Conservation (phyloP, 371 early-diverging fungal species). For the Circinella minor region DNA sequence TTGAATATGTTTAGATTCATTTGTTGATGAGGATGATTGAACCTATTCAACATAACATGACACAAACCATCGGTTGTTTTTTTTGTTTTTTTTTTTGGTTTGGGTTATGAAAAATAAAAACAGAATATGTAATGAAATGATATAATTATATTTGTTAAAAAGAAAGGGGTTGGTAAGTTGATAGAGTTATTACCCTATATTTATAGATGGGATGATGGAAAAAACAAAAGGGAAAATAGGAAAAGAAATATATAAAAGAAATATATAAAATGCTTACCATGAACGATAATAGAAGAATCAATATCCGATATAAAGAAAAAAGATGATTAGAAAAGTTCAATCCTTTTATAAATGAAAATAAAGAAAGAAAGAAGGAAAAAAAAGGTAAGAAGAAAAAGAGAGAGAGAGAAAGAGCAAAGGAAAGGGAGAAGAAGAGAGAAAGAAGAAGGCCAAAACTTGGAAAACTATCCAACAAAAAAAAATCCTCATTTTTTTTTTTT, state of each 20-base stretch:
- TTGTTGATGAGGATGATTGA: neutral
- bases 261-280: neutral
- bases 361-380: too few relatives aligned
- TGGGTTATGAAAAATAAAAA: too few relatives aligned
- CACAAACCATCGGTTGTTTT: too few relatives aligned
- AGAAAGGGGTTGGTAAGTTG: too few relatives aligned
- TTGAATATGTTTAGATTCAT: constrained; percentile 6
- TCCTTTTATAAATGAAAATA: too few relatives aligned
- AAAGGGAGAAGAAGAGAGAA: constrained; percentile 4
- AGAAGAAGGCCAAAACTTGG: neutral
- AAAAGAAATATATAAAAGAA: neutral
- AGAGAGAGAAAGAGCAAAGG: neutral
- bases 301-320: neutral
- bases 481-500: constrained; percentile 1
- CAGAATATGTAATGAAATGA: too few relatives aligned
- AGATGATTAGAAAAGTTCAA: too few relatives aligned
- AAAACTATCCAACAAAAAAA: constrained; percentile 2
- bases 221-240: neutral
- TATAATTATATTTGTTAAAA: too few relatives aligned
- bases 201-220: neutral
- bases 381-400: neutral
- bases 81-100: too few relatives aligned
- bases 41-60: neutral
- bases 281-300: neutral
- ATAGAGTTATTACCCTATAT: too few relatives aligned